Evolutionary conservation across 768 basidiomycete genomes (phyloP).

Genomic region (Galerina marginata): DNA sequence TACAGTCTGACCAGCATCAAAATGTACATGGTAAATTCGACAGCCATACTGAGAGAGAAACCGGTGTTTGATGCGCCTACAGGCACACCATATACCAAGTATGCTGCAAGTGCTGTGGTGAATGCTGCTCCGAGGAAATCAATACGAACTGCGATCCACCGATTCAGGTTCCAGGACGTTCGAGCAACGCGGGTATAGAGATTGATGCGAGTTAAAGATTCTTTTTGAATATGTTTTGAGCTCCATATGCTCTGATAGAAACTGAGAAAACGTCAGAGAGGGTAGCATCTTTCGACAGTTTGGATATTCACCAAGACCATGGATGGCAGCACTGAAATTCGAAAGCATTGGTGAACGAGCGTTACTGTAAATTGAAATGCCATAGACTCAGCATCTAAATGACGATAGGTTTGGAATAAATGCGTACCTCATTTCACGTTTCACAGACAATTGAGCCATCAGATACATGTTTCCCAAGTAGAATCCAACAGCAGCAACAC

Average conservation of each 20-base stretch:
- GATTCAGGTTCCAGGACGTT: slow-evolving; percentile 58
- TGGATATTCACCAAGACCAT: too few species aligned
- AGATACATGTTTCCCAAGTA: slow-evolving; percentile 48
- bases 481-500: slow-evolving; percentile 45
- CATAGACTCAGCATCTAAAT: too few species aligned
- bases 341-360: too few species aligned
- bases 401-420: too few species aligned
- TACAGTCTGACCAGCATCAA: slow-evolving; percentile 50
- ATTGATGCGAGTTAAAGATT: slow-evolving; percentile 58
- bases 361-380: too few species aligned
- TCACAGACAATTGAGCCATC: slow-evolving; percentile 47
- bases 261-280: slow-evolving; percentile 26
- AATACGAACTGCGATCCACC: slow-evolving; percentile 54
- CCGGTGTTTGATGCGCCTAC: slow-evolving; percentile 47
- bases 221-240: slow-evolving; percentile 53
- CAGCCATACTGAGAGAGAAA: slow-evolving; percentile 62
- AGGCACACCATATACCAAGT: slow-evolving; percentile 48
- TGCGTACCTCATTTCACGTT: slow-evolving; percentile 40
- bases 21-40: slow-evolving; percentile 57
- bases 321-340: too few species aligned
- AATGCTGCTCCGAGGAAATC: slow-evolving; percentile 64
- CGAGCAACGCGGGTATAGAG: slow-evolving; percentile 50
- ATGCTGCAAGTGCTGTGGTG: slow-evolving; percentile 55
- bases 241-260: slow-evolving; percentile 70
- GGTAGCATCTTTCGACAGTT: too few species aligned